Base-by-base conservation (phyloP, 441 rosid genomes). In the Arabidopsis hybrid region DNA sequence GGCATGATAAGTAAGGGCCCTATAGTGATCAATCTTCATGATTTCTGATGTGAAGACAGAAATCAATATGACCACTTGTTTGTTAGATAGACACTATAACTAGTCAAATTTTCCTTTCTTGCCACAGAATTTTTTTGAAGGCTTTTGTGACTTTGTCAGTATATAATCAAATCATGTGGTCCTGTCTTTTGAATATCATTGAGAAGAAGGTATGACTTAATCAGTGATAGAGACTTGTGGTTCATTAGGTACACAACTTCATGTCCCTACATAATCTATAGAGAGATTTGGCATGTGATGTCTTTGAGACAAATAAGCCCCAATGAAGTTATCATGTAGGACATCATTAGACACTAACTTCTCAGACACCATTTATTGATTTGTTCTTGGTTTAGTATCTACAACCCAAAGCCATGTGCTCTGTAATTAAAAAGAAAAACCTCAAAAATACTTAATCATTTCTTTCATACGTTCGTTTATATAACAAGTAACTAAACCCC, bases 331-430 rank as follows among this genome's bases (percentile, higher is more conserved):
- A 69, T 69, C 79, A 63, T 69, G 79, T 69, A 76, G 79, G 71
- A 39, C 79, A 69, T 47, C 72, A 21, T 76, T 71, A 71, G 21
- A 69, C 60, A 52, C 71, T 76, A 65, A 77, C 80, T 71, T 71
- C 67, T 77, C 66, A 63, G 40, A 69, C 79, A 77, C 68, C 80
- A 65, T 71, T 77, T 50, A 77, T 50, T 77, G 63, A 40, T 77
- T 18, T 71, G 71, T 59, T 71, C 56, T 71, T 65, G 76, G 76
- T 77, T 76, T 58, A 57, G 55, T 76, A 64, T 70, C 80, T 76
- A 34, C 43, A 42, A 65, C 12, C 72, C 76, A 71, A 76, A 76
- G 34, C 76, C 76, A 76, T 76, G 62, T 64, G 67, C 76, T 64
- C 45, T 39, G 57, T 46, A 46, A 64, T 70, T 21, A 21, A 55